phyloP scores from a whole-genome alignment of 257 asterid genomes.

The Pogostemon cablin region DNA sequence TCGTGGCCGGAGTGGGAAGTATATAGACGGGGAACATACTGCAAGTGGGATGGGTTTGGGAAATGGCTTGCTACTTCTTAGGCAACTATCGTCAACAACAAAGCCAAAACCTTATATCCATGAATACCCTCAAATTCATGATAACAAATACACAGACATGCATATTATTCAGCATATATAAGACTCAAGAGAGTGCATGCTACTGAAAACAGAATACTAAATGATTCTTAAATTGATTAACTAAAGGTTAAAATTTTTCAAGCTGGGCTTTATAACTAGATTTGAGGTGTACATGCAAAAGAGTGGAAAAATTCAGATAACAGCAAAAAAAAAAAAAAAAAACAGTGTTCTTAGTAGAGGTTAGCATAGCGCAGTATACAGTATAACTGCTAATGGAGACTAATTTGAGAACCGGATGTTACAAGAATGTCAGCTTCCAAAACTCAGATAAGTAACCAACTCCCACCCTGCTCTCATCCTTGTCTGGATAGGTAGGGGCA shows the following conservation, averaged over 20 bases:
- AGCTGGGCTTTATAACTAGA: background rate
- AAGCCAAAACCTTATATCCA: conserved; percentile 42
- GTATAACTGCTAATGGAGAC: too few relatives aligned
- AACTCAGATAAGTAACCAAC: too few relatives aligned
- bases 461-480: too few relatives aligned
- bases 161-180: background rate
- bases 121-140: conserved; percentile 38
- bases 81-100: conserved; percentile 60
- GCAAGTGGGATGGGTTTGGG: conserved; percentile 60
- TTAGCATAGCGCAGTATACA: background rate
- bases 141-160: background rate
- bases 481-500: too few relatives aligned
- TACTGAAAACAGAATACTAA: background rate
- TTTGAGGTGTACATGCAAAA: background rate
- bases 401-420: too few relatives aligned
- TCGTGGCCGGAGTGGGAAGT: background rate
- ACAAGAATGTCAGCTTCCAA: too few relatives aligned
- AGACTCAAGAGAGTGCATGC: background rate
- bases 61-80: conserved; percentile 55
- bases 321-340: background rate
- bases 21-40: conserved; percentile 42
- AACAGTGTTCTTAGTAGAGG: background rate
- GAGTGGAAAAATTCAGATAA: background rate
- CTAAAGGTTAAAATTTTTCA: background rate
- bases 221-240: background rate